Conservation (phyloP, 306 rosid species). For the Vigna angularis region DNA sequence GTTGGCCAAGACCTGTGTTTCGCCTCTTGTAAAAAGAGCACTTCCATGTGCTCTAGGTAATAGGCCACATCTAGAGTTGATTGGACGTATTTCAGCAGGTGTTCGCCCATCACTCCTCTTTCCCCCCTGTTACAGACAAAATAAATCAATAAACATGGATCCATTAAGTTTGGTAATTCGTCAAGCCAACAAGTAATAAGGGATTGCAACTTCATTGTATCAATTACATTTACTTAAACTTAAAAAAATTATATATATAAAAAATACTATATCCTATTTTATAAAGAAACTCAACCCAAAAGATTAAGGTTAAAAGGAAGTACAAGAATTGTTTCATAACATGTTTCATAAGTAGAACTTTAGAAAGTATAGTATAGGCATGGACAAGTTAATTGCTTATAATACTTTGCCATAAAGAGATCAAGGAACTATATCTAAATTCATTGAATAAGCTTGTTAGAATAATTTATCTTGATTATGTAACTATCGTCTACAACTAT, state of each 20-base stretch:
- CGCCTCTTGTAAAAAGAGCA: conserved; percentile 96
- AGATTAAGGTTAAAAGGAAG: conserved; percentile 25
- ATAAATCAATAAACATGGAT: conserved; percentile 32
- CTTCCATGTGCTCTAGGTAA: conserved; percentile 99
- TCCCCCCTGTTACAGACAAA: conserved; percentile 68
- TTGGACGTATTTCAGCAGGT: conserved; percentile 79
- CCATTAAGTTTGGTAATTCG: conserved; percentile 20
- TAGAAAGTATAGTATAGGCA: neutral
- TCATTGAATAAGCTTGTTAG: conserved; percentile 1
- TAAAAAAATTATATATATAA: neutral
- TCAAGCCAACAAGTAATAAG: conserved; percentile 10
- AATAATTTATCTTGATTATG: no score
- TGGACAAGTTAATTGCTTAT: neutral
- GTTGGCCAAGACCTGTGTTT: conserved; percentile 80
- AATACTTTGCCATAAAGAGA: neutral
- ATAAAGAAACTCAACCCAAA: conserved; percentile 18
- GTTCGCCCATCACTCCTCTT: conserved; percentile 95
- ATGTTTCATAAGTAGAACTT: neutral
- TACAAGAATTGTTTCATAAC: neutral
- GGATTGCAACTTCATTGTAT: neutral
- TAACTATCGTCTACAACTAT: no score
- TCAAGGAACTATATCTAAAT: neutral
- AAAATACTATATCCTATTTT: neutral
- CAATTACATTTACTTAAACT: conserved; percentile 12
- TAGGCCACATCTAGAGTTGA: conserved; percentile 81